A percentile compares a stretch with the other conserved stretches of the same genome.
phyloP scores from a whole-genome alignment of 176 grass and related monocot genomes.

The Zoysia pacifica region DNA sequence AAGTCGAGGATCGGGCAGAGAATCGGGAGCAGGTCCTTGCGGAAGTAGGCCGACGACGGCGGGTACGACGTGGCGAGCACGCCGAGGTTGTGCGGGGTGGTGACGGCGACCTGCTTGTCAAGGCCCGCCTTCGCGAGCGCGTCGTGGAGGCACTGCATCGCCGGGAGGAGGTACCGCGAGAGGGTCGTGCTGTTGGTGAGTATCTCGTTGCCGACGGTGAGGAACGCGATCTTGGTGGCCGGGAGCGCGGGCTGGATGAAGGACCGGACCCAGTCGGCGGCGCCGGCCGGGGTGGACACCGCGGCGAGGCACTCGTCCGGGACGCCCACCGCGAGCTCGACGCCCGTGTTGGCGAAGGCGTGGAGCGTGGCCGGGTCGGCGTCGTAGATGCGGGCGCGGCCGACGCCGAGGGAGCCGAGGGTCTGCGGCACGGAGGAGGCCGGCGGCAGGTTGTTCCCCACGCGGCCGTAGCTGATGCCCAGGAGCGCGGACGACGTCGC shows the following conservation, averaged over 20 bases:
- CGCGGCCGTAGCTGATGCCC: conserved; percentile 68
- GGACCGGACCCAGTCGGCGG: conserved; percentile 43
- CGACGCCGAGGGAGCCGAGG: conserved; percentile 46
- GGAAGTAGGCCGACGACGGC: conserved; percentile 54
- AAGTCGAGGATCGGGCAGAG: conserved; percentile 64
- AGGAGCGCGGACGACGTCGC: conserved; percentile 50
- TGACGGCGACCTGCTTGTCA: conserved; percentile 52
- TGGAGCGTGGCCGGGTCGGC: conserved; percentile 19
- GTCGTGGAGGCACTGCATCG: conserved; percentile 60
- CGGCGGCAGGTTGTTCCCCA: conserved; percentile 59
- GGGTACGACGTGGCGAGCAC: conserved; percentile 59
- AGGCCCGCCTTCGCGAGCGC: conserved; percentile 47
- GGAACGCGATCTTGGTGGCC: conserved; percentile 64
- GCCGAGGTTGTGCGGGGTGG: conserved; percentile 62
- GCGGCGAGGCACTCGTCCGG: conserved; percentile 47
- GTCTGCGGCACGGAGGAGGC: conserved; percentile 29
- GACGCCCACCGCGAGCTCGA: conserved; percentile 58
- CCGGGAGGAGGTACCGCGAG: conserved; percentile 45
- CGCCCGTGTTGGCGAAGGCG: conserved; percentile 55
- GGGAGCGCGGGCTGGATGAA: conserved; percentile 48
- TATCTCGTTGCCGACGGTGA: conserved; percentile 77
- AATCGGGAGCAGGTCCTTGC: conserved; percentile 49
- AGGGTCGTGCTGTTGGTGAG: conserved; percentile 60
- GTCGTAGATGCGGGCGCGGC: conserved; percentile 63
- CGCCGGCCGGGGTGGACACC: conserved; percentile 41